These are phyloP conservation scores for Rutstroemia sp. DNA, from an alignment of 2,329 filamentous ascomycete genomes.

Conservation along the genomic window DNA sequence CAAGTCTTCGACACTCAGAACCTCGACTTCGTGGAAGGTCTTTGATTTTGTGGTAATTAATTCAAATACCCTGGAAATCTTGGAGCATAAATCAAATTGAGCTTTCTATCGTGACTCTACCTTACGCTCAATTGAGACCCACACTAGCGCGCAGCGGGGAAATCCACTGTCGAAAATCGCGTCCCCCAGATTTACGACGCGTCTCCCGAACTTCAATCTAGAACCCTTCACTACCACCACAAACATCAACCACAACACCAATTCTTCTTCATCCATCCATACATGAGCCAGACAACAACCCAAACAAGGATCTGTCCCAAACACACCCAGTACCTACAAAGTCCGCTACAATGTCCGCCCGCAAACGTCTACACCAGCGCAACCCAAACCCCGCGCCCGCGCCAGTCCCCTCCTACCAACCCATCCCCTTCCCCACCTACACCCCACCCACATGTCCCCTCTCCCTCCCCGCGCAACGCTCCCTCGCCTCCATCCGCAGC, in stretches of 20 bases:
- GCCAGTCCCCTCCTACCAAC: constrained; percentile 7
- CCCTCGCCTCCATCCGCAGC: constrained; percentile 38
- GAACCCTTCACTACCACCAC: not conserved
- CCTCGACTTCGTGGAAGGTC: no score
- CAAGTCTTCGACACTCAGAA: no score
- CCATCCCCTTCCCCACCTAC: constrained; percentile 39
- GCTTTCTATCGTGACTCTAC: no score
- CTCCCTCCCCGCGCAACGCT: constrained; percentile 37
- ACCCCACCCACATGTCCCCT: constrained; percentile 45
- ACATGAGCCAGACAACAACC: not conserved
- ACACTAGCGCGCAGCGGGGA: not conserved
- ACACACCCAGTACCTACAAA: not conserved
- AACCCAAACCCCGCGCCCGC: constrained; percentile 9
- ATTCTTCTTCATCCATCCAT: not conserved
- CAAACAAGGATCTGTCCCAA: not conserved
- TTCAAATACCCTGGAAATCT: no score
- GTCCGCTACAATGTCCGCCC: constrained; percentile 15
- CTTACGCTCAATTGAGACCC: not conserved
- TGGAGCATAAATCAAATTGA: no score
- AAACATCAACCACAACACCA: not conserved
- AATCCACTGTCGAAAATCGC: not conserved
- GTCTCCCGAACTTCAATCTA: not conserved
- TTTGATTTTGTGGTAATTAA: no score
- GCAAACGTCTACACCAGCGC: constrained; percentile 20
- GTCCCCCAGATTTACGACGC: not conserved